A percentile compares a stretch with the other conserved stretches of the same genome.
Evolutionary conservation across 1,284 basidiomycete genomes (phyloP).

Genomic region (Apiotrichum veenhuisii): DNA sequence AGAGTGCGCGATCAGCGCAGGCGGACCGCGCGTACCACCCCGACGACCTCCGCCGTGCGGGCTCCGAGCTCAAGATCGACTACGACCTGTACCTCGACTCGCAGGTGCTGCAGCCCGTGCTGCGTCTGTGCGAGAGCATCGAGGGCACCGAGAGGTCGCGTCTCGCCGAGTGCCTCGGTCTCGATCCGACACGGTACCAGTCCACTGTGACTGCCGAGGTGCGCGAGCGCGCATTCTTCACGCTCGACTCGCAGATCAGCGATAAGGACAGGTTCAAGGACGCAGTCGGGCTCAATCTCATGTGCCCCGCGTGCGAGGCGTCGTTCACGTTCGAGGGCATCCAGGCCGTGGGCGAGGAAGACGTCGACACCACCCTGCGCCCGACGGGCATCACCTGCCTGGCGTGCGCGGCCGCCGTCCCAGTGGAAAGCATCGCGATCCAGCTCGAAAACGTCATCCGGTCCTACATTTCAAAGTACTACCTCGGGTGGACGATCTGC

Average conservation of each 20-base stretch:
- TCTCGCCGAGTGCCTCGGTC: constrained; percentile 91
- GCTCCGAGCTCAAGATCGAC: constrained; percentile 60
- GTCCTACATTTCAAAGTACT: constrained; percentile 72
- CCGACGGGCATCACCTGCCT: constrained; percentile 56
- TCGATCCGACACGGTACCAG: constrained; percentile 79
- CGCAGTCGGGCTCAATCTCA: constrained; percentile 63
- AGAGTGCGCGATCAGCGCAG: constrained; percentile 69
- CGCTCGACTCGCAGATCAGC: constrained; percentile 84
- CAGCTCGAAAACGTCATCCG: constrained; percentile 87
- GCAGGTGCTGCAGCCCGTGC: constrained; percentile 90
- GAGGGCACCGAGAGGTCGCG: constrained; percentile 90
- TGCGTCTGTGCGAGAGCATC: constrained; percentile 92
- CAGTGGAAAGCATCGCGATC: constrained; percentile 62
- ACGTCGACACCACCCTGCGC: constrained; percentile 52
- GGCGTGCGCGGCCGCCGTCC: constrained; percentile 59
- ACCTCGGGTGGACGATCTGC: constrained; percentile 84
- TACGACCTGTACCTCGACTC: constrained; percentile 88
- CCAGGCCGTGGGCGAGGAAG: constrained; percentile 53
- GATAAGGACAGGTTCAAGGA: constrained; percentile 84
- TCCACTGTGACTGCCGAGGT: constrained; percentile 53
- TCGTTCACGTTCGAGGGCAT: constrained; percentile 64
- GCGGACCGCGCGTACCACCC: constrained; percentile 91
- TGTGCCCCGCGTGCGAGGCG: constrained; percentile 69
- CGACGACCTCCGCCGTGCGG: constrained; percentile 77
- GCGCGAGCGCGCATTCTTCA: constrained; percentile 68